Base-by-base conservation (phyloP, 2,329 filamentous ascomycete species). In the Aspergillus costaricaensis region DNA sequence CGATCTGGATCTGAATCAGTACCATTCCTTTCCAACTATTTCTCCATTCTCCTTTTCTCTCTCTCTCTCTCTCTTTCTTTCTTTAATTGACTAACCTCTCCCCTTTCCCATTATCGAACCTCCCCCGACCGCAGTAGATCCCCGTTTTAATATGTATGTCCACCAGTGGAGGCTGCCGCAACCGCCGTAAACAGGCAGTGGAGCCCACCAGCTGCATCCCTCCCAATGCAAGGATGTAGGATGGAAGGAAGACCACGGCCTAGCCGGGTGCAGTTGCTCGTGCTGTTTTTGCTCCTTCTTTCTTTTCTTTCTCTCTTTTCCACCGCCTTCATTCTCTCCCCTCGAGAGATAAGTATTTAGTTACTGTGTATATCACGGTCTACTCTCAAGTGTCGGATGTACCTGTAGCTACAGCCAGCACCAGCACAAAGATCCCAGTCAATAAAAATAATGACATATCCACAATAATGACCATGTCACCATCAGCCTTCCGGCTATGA, bases 101-200 rank as follows among this genome's bases (percentile, higher is more conserved):
- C 12, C 32, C 15, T 36, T 36, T 36, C 32, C 32, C 32, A 36
- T 36, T 36, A 12, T 36, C 12, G 32, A 36, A 36, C 32, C 32
- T 36, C 10, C 32, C 30, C 32, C 32, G 12, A 36, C 12, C 32
- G 32, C 32, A 36, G 32, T 36, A 36, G 32, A 36, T 36, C 15
- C 9, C 27, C 47, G 25, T 14, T 50, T 14, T 50, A 50, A 50
- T 49, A 49, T 30, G 47, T n/a, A 30, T 9, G 47, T 27, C 47
- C 25, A 14, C 47, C 23, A 23, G 44, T 49, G 44, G 44, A 49
- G 44, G 44, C 21, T 25, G 44, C 44, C 41, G n/a, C 47, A 27
- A 21, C 58, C 61, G 61, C 61, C 61, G 61, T 62, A 62, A 62
- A 62, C 61, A 62, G 61, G 52, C 48, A 55, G 61, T 62, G 61